Conservation (phyloP, 2,329 filamentous ascomycete species). For the Lachnum nothofagi region DNA sequence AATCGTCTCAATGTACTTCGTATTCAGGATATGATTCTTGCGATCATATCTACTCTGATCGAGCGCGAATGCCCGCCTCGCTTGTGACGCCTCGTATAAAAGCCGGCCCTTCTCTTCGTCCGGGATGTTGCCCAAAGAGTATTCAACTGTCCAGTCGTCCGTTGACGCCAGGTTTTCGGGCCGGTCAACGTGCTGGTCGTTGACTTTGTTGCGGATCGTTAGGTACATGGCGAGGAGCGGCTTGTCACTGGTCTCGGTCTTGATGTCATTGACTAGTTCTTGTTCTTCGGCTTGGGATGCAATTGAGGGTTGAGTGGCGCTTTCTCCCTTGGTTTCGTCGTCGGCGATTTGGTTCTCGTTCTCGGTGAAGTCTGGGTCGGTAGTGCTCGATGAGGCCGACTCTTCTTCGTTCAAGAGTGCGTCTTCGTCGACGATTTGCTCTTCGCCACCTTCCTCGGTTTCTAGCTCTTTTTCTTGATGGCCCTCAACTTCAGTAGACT, state of each 20-base stretch:
- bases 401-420: slow-evolving; percentile 3
- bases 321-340: neutral
- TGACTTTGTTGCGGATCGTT: slow-evolving; percentile 66
- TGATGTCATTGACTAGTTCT: neutral
- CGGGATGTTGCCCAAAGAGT: slow-evolving; percentile 62
- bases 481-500: neutral
- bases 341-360: slow-evolving; percentile 12
- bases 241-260: neutral
- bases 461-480: slow-evolving; percentile 9
- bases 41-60: slow-evolving; percentile 33
- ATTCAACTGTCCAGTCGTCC: slow-evolving; percentile 70
- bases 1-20: slow-evolving; percentile 34
- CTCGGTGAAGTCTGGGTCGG: slow-evolving; percentile 11
- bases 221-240: slow-evolving; percentile 52
- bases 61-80: slow-evolving; percentile 46
- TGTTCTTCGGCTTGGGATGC: neutral
- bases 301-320: neutral
- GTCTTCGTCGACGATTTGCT: neutral
- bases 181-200: slow-evolving; percentile 58
- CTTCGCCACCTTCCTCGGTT: neutral
- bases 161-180: slow-evolving; percentile 44
- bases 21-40: slow-evolving; percentile 16
- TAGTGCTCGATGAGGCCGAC: neutral
- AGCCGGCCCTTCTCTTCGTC: slow-evolving; percentile 36
- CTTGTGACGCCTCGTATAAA: slow-evolving; percentile 53